Conservation (phyloP, 768 basidiomycete species). For the Auriculariales sp. region DNA sequence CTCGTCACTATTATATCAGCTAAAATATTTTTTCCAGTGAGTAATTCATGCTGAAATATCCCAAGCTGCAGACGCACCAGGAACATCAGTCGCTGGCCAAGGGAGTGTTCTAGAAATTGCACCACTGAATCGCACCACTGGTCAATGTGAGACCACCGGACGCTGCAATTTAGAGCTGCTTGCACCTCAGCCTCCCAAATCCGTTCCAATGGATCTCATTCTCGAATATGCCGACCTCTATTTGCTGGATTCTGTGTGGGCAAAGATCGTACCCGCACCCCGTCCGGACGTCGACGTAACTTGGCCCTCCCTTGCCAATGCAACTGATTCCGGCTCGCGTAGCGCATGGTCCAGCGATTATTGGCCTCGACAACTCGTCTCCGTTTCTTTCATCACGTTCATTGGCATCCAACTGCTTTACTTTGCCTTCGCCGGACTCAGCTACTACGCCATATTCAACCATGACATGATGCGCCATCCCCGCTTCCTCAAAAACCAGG, state of each 20-base stretch:
- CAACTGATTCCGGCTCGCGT: slow-evolving; percentile 20
- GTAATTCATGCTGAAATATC: no score
- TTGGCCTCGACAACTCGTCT: slow-evolving; percentile 61
- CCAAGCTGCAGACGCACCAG: no score
- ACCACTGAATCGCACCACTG: no score
- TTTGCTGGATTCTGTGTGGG: slow-evolving; percentile 68
- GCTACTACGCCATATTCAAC: slow-evolving; percentile 83
- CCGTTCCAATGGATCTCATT: slow-evolving; percentile 82
- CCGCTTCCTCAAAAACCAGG: slow-evolving; percentile 78
- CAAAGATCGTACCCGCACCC: slow-evolving; percentile 22
- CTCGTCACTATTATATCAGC: no score
- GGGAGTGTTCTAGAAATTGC: no score
- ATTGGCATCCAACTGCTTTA: slow-evolving; percentile 78
- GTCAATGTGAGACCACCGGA: no score
- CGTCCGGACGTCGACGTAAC: slow-evolving; percentile 22
- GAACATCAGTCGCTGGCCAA: no score
- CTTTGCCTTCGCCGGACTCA: slow-evolving; percentile 70
- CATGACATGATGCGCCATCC: slow-evolving; percentile 93
- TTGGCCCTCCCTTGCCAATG: slow-evolving; percentile 35
- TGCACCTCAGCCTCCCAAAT: no score
- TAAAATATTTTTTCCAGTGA: no score
- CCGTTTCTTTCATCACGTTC: slow-evolving; percentile 55
- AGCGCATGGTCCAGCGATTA: slow-evolving; percentile 83
- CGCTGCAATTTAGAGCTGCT: no score
- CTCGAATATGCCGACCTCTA: slow-evolving; percentile 55